Evolutionary conservation across 768 basidiomycete species (phyloP), one percentile per base, ranked within the genome.

Genomic region (Leccinum longicurvipes): DNA sequence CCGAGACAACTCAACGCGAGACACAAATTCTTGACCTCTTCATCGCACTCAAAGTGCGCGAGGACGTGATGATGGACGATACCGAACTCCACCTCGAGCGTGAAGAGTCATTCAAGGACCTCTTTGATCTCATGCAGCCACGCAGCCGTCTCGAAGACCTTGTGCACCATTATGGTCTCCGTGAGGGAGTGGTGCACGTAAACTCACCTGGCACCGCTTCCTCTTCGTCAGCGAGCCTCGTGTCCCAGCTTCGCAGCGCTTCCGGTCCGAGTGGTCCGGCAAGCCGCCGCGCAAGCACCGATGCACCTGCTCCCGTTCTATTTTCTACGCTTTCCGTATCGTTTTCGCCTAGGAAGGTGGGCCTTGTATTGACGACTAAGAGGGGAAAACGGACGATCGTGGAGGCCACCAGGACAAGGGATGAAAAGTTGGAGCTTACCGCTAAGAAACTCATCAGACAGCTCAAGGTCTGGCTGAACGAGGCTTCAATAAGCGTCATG

Each of bases 51-150:
- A 89, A 88, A 71, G 86, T 89, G 51, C 83, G 82, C 21, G 86
- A 92, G 65, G 91, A 93, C 70, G 79, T 91, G 44, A 85, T 86
- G 77, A 74, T 78, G 39, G 89, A 91, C 70, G 87, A 90, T 47
- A 78, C 80, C 2, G 82, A 84, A 65, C 77, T 92, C 23, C 89
- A 93, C 61, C 80, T 90, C 47, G 86, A 86, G 63, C 77, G 85
- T 12, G 84, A 86, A 52, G 89, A 91, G 67, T 78, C 80, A 10
- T 92, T 87, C 75, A 84, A 83, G 56, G 91, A 92, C 63, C 72
- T 93, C 24, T 92, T 93, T 66, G 87, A 88, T 59, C 79, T 87
- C 51, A 79, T 76, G 60, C 87, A 93, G 71, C 91, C 91, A 6
- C 81, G 83, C 48, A 81, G 82, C 27, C 74, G 91, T 21, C 67